Evolutionary conservation across 1,284 basidiomycete species (phyloP), one percentile per base, ranked within the genome.

Genomic region (Microbotryum saponariae): DNA sequence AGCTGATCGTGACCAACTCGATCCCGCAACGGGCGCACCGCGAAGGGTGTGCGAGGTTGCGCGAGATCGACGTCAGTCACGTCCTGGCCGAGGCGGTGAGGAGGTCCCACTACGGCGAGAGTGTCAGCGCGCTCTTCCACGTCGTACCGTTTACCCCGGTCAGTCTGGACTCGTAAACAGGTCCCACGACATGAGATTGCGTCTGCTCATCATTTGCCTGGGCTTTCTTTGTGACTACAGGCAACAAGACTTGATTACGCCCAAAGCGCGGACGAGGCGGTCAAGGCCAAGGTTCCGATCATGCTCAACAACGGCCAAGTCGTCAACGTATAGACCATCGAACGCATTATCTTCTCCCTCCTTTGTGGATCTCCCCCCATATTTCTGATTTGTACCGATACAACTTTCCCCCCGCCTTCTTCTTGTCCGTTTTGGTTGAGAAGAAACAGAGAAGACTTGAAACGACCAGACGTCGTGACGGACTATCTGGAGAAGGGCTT

Each of bases 1-100:
- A 93, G 81, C 79, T 99, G 74, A 91, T 98, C 61, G 92, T 98
- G 71, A 98, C 96, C 71, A 99, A 99, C 79, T 98, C 96, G 74
- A 84, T 98, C 50, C 96, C 96, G 50, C 94, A 98, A 77, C 71
- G 79, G 64, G 85, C 81, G 69, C 94, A 97, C 78, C 81, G 85
- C 74, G 81, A 79, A 53, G 75, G 76, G 66, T 96, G 93, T 77
- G 74, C 77, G 62, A 97, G 96, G 80, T 85, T 99, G 56, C 92
- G 97, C 79, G 89, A 93, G 70, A 88, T 99, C 70, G 93, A 98
- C 79, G 87, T 99, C 73, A 89, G 88, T 55, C 86, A 88, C 59
- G 92, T 98, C 65, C 82, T 99, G 61, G 96, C 91, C 48, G 96
- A 98, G 81, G 94, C 97, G 54, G 97, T 98, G 65, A 80, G 94